Conservation (phyloP, 2,329 filamentous ascomycete genomes). For the Fusarium lyarnte region DNA sequence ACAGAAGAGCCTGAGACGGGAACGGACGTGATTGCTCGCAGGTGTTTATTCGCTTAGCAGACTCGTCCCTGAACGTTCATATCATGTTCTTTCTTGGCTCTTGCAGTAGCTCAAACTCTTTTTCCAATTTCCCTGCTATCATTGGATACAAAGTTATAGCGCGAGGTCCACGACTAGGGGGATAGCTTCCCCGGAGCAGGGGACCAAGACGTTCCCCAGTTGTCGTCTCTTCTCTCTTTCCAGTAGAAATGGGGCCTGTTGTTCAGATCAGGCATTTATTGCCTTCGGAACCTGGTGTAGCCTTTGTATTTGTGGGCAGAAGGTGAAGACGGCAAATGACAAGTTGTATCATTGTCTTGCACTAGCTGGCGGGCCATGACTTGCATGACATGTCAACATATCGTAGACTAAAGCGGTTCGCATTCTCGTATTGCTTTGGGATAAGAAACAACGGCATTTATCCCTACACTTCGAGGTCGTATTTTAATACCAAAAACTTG, state of each 20-base stretch:
- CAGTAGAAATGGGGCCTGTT: not conserved
- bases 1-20: fast-evolving
- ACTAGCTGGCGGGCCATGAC: not conserved
- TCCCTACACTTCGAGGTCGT: not conserved
- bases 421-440: not conserved
- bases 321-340: not conserved
- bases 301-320: fast-evolving
- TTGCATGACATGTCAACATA: too few species aligned
- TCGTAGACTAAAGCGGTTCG: fast-evolving
- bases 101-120: not conserved
- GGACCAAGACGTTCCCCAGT: not conserved
- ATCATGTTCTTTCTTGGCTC: not conserved
- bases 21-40: not conserved
- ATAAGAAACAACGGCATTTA: not conserved
- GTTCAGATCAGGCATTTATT: not conserved
- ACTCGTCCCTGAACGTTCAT: not conserved
- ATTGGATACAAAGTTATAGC: not conserved
- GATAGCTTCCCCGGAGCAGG: not conserved
- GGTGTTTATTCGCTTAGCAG: not conserved
- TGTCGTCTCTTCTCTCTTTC: not conserved
- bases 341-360: not conserved
- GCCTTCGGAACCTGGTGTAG: not conserved
- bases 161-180: not conserved
- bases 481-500: not conserved
- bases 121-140: not conserved